Base-by-base conservation (phyloP, 305 asterid species). In the Coffea humblotiana region DNA sequence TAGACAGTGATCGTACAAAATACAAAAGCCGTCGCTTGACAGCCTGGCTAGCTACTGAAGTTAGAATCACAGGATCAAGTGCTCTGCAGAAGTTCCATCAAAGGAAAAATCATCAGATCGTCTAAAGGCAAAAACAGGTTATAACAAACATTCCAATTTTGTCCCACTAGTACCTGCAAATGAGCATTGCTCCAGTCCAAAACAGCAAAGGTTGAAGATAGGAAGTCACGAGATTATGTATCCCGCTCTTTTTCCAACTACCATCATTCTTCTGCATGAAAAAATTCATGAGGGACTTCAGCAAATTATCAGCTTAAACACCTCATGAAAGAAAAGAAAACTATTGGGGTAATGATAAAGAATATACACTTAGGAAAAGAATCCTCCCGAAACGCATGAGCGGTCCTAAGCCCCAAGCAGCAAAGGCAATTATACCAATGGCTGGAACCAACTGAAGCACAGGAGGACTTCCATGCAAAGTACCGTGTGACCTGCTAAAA, bases 1-100 rank as follows among this genome's bases (percentile, higher is more conserved):
- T 92, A 35, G 99, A 92, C 85, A 96, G 85, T 63, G 98, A 92
- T 84, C 91, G 88, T 81, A 94, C 90, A 79, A 96, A 96, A 92
- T 92, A 87, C 80, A 96, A 75, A 78, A 96, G 90, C 82, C 98
- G 89, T 54, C 85, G 89, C 82, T 96, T 96, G 81, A 96, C 95
- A 81, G 87, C 74, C 88, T 92, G 93, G 82, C 96, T 86, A 81
- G 97, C 84, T 86, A 90, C 96, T 12, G 93, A 83, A 60, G 97
- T 97, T 80, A 92, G 92, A 80, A 89, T 80, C 82, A 94, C 75
- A n/a, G 97, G 96, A 78, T 94, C 98, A 88, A 94, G 84, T 77
- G 92, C 91, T 85, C 99, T 95, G 96, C 72, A 88, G 83, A 85
- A 85, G 74, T 77, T 65, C 51, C 77, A 71, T 3, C 45, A 21